Base-by-base conservation (phyloP, 1,284 basidiomycete genomes). In the Puccinia hordei region DNA sequence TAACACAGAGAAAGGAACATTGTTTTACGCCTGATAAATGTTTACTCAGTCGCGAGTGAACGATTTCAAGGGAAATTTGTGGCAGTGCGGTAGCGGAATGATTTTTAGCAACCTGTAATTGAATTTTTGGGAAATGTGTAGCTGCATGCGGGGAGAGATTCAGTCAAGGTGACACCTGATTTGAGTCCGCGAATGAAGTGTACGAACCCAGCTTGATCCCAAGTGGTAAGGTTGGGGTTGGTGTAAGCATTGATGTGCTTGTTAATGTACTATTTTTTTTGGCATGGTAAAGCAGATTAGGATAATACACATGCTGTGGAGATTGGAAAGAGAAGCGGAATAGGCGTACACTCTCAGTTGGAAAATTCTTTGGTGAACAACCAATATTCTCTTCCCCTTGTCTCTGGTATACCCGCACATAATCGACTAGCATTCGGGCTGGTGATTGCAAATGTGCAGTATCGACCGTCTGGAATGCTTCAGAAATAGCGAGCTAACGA, bases 391-490 rank as follows among this genome's bases (percentile, higher is more conserved):
- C 69, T 51, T 46, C 38, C 8, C 78, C 78, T 53, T 80, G 49
- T 30, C 24, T 65, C 71, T 80, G 78, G 51, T 80, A 80, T 33
- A 80, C 71, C 22, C 78, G 69, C 24, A 80, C 78, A 66, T 80
- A 80, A 53, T 80, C 78, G 27, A 80, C 63, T 30, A 80, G 44
- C 61, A 80, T n/a, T 17, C 61, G 44, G 19, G 68, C 46, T 24
- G 78, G 78, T 35, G 46, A 38, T 19, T 46, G 57, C 41, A 80
- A 33, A 49, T 80, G 30, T 10, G 57, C 68, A 33, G 61, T 38
- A 57, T 80, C 78, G 35, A 80, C 78, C 24, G 78, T 66, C 51
- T 80, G 57, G 22, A 80, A 80, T 38, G 78, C 44, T 38, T 71
- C 78, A 53, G 78, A 80, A 13, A 80, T 73, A 41, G 57, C 78